phyloP scores from a whole-genome alignment of 2,329 filamentous ascomycete genomes.

The Mycosphaerella arachidis region DNA sequence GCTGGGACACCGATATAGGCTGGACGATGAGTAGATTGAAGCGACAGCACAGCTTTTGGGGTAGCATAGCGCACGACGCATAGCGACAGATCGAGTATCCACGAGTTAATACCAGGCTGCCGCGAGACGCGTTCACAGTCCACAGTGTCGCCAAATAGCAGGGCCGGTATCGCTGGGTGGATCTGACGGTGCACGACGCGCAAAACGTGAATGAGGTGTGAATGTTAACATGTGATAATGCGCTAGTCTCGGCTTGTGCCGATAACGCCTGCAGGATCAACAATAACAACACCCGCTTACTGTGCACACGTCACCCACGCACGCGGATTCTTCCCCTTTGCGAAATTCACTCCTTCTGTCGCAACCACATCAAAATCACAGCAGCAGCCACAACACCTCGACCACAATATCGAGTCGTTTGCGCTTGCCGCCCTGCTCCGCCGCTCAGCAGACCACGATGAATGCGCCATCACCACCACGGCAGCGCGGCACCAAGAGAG shows the following conservation, averaged over 20 bases:
- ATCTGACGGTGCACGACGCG: not conserved
- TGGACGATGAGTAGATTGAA: not conserved
- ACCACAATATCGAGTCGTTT: not conserved
- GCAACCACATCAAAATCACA: not conserved
- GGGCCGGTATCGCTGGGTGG: not conserved
- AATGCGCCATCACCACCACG: not conserved
- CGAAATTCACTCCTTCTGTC: not conserved
- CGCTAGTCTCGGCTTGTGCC: not conserved
- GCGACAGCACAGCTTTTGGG: not conserved
- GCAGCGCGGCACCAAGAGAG: not conserved
- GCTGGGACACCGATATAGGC: conserved; percentile 10
- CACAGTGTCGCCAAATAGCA: not conserved
- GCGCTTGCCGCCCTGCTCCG: not conserved
- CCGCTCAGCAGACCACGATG: not conserved
- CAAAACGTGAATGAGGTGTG: not conserved
- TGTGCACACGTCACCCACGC: not conserved
- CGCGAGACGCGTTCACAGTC: not conserved
- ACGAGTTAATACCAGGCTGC: not conserved
- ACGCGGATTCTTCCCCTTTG: not conserved
- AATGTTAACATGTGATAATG: not conserved
- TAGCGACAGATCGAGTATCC: not conserved
- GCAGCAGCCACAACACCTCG: not conserved
- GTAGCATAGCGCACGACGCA: not conserved
- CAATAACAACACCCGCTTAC: not conserved
- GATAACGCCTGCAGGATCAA: not conserved